These are phyloP conservation scores for Sanguinoderma infundibulare DNA, from an alignment of 1,284 basidiomycete species.

Conservation along the genomic window DNA sequence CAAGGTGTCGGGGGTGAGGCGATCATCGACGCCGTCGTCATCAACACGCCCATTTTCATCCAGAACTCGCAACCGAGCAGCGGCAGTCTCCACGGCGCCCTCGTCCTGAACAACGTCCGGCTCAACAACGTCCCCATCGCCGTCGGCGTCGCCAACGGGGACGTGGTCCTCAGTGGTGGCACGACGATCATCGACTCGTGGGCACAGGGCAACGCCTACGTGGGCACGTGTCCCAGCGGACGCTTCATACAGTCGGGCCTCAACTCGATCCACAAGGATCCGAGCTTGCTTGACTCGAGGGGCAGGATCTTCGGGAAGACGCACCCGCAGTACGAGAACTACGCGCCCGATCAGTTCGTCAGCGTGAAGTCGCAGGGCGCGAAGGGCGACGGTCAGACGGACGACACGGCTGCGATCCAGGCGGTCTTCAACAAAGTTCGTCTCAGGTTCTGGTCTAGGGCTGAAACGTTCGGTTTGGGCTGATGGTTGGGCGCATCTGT, in stretches of 20 bases:
- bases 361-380: slow-evolving; percentile 75
- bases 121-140: slow-evolving; percentile 60
- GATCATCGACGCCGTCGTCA: slow-evolving; percentile 63
- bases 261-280: slow-evolving; percentile 53
- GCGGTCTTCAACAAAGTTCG: slow-evolving; percentile 63
- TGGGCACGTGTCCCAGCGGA: slow-evolving; percentile 45
- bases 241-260: slow-evolving; percentile 56
- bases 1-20: slow-evolving; percentile 44
- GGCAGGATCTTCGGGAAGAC: slow-evolving; percentile 65
- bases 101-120: slow-evolving; percentile 61
- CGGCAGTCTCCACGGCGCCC: slow-evolving; percentile 48
- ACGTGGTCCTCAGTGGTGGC: slow-evolving; percentile 54
- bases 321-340: slow-evolving; percentile 55
- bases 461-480: no score
- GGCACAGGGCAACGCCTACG: slow-evolving; percentile 74
- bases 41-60: slow-evolving; percentile 48
- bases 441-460: no score
- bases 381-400: slow-evolving; percentile 73
- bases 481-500: no score
- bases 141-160: slow-evolving; percentile 53
- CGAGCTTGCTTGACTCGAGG: slow-evolving; percentile 56
- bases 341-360: slow-evolving; percentile 64
- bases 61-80: slow-evolving; percentile 37
- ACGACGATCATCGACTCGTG: slow-evolving; percentile 65
- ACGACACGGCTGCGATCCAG: slow-evolving; percentile 75